These are phyloP conservation scores for Fraxinus platypoda DNA, from an alignment of 305 asterid species.

Conservation along the genomic window DNA sequence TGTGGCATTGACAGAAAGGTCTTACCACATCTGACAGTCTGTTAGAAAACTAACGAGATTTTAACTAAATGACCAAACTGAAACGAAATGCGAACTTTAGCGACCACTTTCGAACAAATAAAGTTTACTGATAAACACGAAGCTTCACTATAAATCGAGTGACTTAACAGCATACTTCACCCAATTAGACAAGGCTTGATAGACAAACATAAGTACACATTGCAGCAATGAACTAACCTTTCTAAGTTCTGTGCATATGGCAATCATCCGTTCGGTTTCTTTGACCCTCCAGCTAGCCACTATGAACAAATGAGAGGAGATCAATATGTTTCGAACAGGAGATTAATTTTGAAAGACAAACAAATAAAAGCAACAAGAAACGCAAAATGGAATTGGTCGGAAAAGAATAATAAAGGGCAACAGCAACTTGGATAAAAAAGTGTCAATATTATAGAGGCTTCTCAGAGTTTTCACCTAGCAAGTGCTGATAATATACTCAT, in stretches of 20 bases:
- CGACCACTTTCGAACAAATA: not conserved
- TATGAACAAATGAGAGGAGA: constrained; percentile 26
- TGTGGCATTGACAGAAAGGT: not conserved
- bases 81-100: not conserved
- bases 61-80: not conserved
- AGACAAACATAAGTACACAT: not conserved
- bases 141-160: not conserved
- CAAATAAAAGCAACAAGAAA: not conserved
- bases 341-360: constrained; percentile 4
- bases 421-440: not conserved
- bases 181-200: constrained; percentile 6
- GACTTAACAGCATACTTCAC: not conserved
- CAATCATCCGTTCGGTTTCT: constrained; percentile 98
- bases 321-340: not conserved
- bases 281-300: constrained; percentile 99
- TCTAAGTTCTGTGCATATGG: constrained; percentile 94
- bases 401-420: not conserved
- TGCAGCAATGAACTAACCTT: constrained; percentile 52
- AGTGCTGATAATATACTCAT: not conserved
- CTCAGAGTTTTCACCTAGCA: not conserved
- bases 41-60: not conserved
- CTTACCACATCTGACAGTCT: not conserved
- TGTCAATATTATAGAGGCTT: not conserved
- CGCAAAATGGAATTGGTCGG: not conserved
- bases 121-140: not conserved